Evolutionary conservation across 176 grass and related monocot species (phyloP).

Genomic region (bread wheat (Triticum aestivum)): DNA sequence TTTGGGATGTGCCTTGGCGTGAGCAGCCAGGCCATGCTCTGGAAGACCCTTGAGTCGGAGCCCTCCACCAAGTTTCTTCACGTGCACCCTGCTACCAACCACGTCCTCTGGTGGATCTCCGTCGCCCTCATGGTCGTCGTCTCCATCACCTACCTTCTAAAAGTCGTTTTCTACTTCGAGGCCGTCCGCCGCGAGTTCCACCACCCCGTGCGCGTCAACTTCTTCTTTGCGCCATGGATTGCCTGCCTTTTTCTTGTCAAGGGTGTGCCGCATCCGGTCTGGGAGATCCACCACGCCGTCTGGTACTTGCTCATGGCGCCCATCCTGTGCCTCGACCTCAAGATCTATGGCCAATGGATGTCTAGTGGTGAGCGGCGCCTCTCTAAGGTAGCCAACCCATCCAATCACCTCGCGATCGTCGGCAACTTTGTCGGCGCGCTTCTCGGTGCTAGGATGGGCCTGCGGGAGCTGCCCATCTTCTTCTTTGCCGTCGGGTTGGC

Average conservation of each 20-base stretch:
- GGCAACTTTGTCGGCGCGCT: slow-evolving; percentile 65
- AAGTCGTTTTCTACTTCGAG: slow-evolving; percentile 54
- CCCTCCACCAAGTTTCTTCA: slow-evolving; percentile 26
- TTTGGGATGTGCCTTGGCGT: slow-evolving; percentile 54
- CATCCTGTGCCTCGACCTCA: slow-evolving; percentile 52
- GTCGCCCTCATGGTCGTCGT: slow-evolving; percentile 27
- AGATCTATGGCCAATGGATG: slow-evolving; percentile 90
- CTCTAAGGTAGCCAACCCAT: slow-evolving; percentile 71
- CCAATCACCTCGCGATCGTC: slow-evolving; percentile 55
- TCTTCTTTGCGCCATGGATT: slow-evolving; percentile 66
- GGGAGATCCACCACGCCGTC: slow-evolving; percentile 14
- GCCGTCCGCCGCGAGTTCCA: slow-evolving; percentile 43
- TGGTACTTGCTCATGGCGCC: slow-evolving; percentile 63
- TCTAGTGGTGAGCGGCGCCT: slow-evolving; percentile 55
- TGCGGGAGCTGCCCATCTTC: slow-evolving; percentile 52
- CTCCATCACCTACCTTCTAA: slow-evolving; percentile 32
- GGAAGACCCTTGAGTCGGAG: slow-evolving; percentile 43
- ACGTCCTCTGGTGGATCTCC: slow-evolving; percentile 45
- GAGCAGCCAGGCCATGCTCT: slow-evolving; percentile 52
- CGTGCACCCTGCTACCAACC: slow-evolving; percentile 18
- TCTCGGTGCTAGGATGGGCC: slow-evolving; percentile 59
- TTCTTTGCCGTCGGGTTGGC: slow-evolving; percentile 67
- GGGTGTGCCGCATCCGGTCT: neutral
- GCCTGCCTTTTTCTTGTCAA: slow-evolving; percentile 49
- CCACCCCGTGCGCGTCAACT: slow-evolving; percentile 51